Base-by-base conservation (phyloP, 1,139 yeast species). In the Hyphopichia wangnamkhiaoensis region DNA sequence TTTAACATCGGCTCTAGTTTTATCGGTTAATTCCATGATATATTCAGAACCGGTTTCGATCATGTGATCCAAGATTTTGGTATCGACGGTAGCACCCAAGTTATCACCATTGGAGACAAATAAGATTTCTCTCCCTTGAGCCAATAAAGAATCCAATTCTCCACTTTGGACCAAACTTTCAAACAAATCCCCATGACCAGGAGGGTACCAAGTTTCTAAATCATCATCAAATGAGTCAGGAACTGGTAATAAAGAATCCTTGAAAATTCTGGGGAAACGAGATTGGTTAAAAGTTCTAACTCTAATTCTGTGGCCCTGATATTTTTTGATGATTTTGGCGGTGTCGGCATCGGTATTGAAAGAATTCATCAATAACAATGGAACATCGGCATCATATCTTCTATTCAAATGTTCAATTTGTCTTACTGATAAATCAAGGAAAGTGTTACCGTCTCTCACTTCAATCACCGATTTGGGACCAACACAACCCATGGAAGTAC, bases 401-500 rank as follows among this genome's bases (percentile, higher is more conserved):
- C 96, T 82, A 75, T 93, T 93, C 63, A 93, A 79, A 65, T 90
- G 88, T 70, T 94, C 98, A 56, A 93, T 91, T 71, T 93, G 98
- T 64, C 98, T 86, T 31, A 93, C 98, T 36, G 96, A 78, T 55
- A 93, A 79, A 64, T 93, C 98, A 64, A 93, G 79, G 66, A 93
- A 93, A 30, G 97, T 86, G 77, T 93, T 94, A 47, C 98, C 98
- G 54, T 93, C 98, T 65, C 98, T 84, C 38, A 93, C 98, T 71
- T 93, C 98, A 63, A 93, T 94, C 50, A 93, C 95, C 17, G 96
- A 87, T 68, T 93, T 93, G 47, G 98, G 98, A 43, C 98, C 98
- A 48, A 93, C 98, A 72, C 98, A 94, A 42, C 98, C 98, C 98
- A 93, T 93, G 13, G 98, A 91, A 28, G 98, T 93, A 61, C 98